Evolutionary conservation across 805 yeast genomes (phyloP).

Genomic region (Zygoascus bituminiphila): DNA sequence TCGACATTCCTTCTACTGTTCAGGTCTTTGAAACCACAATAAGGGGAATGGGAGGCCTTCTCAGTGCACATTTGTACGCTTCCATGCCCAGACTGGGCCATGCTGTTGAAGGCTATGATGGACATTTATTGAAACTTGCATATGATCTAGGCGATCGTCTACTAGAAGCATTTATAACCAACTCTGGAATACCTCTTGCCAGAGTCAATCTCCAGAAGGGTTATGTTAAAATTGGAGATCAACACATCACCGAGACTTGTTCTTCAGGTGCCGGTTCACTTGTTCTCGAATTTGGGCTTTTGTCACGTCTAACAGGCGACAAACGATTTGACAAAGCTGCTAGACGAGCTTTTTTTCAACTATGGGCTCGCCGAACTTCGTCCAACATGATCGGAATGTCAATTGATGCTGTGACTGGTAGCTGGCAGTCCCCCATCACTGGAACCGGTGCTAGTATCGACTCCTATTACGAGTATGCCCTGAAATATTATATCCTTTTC

Average conservation of each 20-base stretch:
- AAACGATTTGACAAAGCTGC: slow-evolving; percentile 56
- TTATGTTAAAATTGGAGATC: slow-evolving; percentile 22
- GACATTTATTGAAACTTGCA: slow-evolving; percentile 64
- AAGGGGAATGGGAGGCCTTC: slow-evolving; percentile 70
- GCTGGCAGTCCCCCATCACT: slow-evolving; percentile 51
- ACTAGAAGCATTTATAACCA: slow-evolving; percentile 59
- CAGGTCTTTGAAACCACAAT: slow-evolving; percentile 88
- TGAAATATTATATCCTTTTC: slow-evolving; percentile 67
- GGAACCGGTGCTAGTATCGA: slow-evolving; percentile 91
- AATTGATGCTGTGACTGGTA: slow-evolving; percentile 48
- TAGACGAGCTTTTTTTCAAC: slow-evolving; percentile 50
- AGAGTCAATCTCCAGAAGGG: slow-evolving; percentile 62
- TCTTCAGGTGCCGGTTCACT: slow-evolving; percentile 85
- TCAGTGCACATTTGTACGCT: slow-evolving; percentile 71
- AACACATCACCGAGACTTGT: slow-evolving; percentile 52
- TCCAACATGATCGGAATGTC: slow-evolving; percentile 72
- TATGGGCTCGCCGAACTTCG: slow-evolving; percentile 61
- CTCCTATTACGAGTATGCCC: slow-evolving; percentile 82
- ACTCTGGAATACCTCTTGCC: slow-evolving; percentile 63
- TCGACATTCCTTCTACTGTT: slow-evolving; percentile 58
- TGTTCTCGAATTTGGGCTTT: slow-evolving; percentile 66
- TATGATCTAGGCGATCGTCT: slow-evolving; percentile 66
- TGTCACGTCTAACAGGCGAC: slow-evolving; percentile 71
- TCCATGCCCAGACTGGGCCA: slow-evolving; percentile 40
- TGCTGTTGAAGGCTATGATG: slow-evolving; percentile 46